Base-by-base conservation (phyloP, 768 basidiomycete species). In the Tricholoma saponaceum region DNA sequence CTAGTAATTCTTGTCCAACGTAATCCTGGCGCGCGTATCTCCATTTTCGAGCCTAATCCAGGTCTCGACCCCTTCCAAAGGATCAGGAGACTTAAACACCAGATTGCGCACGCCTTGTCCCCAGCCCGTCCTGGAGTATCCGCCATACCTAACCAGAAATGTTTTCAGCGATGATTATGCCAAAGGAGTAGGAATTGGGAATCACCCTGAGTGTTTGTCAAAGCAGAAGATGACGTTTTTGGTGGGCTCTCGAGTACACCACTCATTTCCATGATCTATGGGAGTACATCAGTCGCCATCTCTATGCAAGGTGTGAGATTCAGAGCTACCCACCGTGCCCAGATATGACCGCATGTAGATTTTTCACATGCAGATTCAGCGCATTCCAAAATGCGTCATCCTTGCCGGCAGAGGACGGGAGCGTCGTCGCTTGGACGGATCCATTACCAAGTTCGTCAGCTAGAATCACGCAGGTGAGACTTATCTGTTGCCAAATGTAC, bases 251-350 rank as follows among this genome's bases (percentile, higher is more conserved):
- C 86, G 82, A 7, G 81, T 80, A 59, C 89, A 91, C 89, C 89
- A 91, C 67, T 90, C 87, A 57, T 90, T 79, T 1, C 89, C 89
- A 60, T 91, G 89, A 66, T 87, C 89, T 87, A 60, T 35, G 35
- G 60, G 20, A 39, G 14, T 12, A 1, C 23, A 20, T 57, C 5
- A 22, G n/a, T n/a, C n/a, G n/a, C n/a, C n/a, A 25, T 16, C 35
- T 3, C 12, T 39, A 30, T 7, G 51, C 7, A n/a, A 35, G 50
- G 10, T 37, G 56, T 18, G 8, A 30, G 28, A 39, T 46, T 23
- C 26, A 49, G 18, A 22, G 25, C 56, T 18, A 65, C 70, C 35
- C 58, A 87, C 87, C 86, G 56, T 90, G 89, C 41, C 89, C 88
- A 2, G 86, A 89, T 25, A 90, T 74, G 37, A 89, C 78, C 0